Base-by-base conservation (phyloP, 768 basidiomycete genomes). In the Suillus subaureus region DNA sequence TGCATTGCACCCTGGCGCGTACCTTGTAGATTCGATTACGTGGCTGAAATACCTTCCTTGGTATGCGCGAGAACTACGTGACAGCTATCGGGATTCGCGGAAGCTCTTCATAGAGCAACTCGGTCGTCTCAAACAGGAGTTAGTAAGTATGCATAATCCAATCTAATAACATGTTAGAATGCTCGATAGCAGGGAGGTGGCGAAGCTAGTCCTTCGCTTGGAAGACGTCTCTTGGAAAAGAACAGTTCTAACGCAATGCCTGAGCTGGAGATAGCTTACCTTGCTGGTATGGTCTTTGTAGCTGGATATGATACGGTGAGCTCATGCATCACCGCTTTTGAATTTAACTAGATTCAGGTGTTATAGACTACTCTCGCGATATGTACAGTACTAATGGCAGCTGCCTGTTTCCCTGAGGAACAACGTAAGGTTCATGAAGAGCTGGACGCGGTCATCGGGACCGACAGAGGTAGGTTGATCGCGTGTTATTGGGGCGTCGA, bases 261-360 rank as follows among this genome's bases (percentile, higher is more conserved):
- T 4, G 79, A 80, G 51, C 78, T 84, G 61, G 87, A 89, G 67
- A 81, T 83, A 15, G 82, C 87, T 0, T 89, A 86, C 71, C 79
- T 89, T 7, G 84, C 83, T 2, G 88, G 87, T 0, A 80, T 79
- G 42, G 80, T 89, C 73, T 89, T 87, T 66, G 84, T 82, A 21
- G 88, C 87, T 28, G 88, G 86, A 1, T 81, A 83, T 1, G 87
- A 86, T 63, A 89, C 87, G 4, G 79, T 78, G 43, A 63, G 51
- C 28, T 21, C 8, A 16, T 52, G 51, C 9, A 28, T 52, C 26
- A 52, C 28, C 16, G 8, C 51, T 52, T 31, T 52, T 9, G 4
- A 31, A 52, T 28, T 31, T 11, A 31, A 13, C 16, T 18, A 28
- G 16, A 52, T 8, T 28, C 28, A 31, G 28, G 28, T 18, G 16